Conservation (phyloP, 306 rosid genomes). For the Cajanus cajan region DNA sequence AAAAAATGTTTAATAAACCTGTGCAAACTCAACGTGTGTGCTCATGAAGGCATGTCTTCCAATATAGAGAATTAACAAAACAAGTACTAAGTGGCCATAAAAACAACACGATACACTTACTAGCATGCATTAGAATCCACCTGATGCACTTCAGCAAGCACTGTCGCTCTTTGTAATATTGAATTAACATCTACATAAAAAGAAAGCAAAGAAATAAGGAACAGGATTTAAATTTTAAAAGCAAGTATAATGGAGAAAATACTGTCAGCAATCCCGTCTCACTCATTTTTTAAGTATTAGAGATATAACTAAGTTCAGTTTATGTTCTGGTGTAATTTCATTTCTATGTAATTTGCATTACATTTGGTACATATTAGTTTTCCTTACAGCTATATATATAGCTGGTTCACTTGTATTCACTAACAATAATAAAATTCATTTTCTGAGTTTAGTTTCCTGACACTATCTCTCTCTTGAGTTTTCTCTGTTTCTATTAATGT, state of each 20-base stretch:
- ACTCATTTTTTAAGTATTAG: too few relatives aligned
- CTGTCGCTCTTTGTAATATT: conserved; percentile 87
- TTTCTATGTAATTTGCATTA: too few relatives aligned
- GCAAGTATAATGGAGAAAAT: conserved; percentile 4
- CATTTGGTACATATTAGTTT: too few relatives aligned
- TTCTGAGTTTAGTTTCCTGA: too few relatives aligned
- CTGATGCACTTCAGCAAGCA: conserved; percentile 92
- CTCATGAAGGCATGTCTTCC: background rate
- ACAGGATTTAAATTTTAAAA: conserved; percentile 2
- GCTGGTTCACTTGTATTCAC: too few relatives aligned
- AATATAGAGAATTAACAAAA: conserved; percentile 8
- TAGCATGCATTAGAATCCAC: conserved; percentile 72
- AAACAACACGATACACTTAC: conserved; percentile 54
- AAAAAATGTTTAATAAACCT: conserved; percentile 4
- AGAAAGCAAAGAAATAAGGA: conserved; percentile 18
- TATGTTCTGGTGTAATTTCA: too few relatives aligned
- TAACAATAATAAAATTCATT: too few relatives aligned
- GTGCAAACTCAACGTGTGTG: conserved; percentile 14
- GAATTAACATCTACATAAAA: conserved; percentile 57
- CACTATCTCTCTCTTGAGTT: too few relatives aligned
- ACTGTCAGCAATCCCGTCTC: background rate
- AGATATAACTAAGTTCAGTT: too few relatives aligned
- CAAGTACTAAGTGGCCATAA: conserved; percentile 16
- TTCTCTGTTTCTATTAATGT: too few relatives aligned
- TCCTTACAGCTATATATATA: too few relatives aligned